These are phyloP conservation scores for Emmonsiellopsis sp. DNA, from an alignment of 2,329 filamentous ascomycete species.

Conservation along the genomic window DNA sequence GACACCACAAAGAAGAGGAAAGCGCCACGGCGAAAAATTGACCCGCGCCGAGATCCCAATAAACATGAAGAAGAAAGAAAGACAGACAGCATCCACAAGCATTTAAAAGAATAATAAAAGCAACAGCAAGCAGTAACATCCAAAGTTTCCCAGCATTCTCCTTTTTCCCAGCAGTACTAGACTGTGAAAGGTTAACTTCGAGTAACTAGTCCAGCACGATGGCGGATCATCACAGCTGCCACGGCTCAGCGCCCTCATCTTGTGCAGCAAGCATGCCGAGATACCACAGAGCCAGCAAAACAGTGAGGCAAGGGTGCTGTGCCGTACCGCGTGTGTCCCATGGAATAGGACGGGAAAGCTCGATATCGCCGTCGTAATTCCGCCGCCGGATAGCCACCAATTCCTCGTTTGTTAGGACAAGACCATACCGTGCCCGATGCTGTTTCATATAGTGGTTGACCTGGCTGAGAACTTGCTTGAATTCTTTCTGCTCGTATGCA, in stretches of 20 bases:
- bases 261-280: conserved; percentile 15
- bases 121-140: too few relatives aligned
- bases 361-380: conserved; percentile 11
- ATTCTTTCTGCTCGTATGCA: background rate
- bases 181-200: too few relatives aligned
- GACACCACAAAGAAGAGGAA: too few relatives aligned
- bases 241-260: conserved; percentile 3
- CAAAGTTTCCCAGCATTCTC: too few relatives aligned
- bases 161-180: too few relatives aligned
- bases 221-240: background rate
- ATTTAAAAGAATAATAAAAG: too few relatives aligned
- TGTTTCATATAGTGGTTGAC: conserved; percentile 7
- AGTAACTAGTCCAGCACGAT: background rate
- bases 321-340: conserved; percentile 2
- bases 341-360: conserved; percentile 7
- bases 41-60: too few relatives aligned
- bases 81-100: too few relatives aligned
- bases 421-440: conserved; percentile 4
- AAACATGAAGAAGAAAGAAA: too few relatives aligned
- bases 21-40: too few relatives aligned
- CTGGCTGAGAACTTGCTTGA: conserved; percentile 4
- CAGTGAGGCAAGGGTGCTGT: conserved; percentile 8
- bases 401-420: conserved; percentile 8
- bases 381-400: conserved; percentile 12
- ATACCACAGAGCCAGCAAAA: conserved; percentile 15